These are phyloP conservation scores for Hanseniaspora mollemarum DNA, from an alignment of 805 yeast species.

Conservation along the genomic window DNA sequence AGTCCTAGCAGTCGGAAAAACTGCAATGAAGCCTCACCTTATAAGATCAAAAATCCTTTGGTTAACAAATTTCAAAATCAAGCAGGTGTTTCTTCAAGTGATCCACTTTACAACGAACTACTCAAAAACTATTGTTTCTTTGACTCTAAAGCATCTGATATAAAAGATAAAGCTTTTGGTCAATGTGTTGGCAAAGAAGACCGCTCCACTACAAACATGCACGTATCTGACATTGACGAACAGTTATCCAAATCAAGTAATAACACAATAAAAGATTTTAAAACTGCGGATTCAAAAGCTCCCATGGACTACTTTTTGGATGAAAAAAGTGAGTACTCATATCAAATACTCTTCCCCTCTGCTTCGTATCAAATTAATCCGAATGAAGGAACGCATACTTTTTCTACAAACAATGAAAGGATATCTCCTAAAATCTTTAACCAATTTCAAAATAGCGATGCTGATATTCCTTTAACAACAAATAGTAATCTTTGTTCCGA, in stretches of 20 bases:
- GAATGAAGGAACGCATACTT: not conserved
- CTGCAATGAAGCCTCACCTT: not conserved
- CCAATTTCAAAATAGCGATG: not conserved
- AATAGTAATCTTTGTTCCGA: not conserved
- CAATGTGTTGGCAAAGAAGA: not conserved
- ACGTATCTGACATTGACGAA: not conserved
- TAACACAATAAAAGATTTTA: not conserved
- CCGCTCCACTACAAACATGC: not conserved
- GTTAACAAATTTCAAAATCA: not conserved
- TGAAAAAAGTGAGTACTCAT: not conserved
- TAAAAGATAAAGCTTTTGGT: not conserved
- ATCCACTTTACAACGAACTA: not conserved
- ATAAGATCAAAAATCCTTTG: not conserved
- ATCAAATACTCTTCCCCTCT: not conserved
- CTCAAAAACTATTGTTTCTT: slow-evolving; percentile 5
- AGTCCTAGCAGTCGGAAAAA: too few species aligned
- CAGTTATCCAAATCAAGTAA: not conserved
- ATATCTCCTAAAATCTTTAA: not conserved
- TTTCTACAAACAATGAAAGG: not conserved
- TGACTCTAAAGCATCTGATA: not conserved
- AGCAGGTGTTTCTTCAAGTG: not conserved
- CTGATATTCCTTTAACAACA: not conserved
- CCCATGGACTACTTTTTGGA: not conserved
- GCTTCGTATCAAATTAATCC: not conserved
- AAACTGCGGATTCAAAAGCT: not conserved